phyloP scores from a whole-genome alignment of 768 basidiomycete species.

The Hortiboletus campestris region DNA sequence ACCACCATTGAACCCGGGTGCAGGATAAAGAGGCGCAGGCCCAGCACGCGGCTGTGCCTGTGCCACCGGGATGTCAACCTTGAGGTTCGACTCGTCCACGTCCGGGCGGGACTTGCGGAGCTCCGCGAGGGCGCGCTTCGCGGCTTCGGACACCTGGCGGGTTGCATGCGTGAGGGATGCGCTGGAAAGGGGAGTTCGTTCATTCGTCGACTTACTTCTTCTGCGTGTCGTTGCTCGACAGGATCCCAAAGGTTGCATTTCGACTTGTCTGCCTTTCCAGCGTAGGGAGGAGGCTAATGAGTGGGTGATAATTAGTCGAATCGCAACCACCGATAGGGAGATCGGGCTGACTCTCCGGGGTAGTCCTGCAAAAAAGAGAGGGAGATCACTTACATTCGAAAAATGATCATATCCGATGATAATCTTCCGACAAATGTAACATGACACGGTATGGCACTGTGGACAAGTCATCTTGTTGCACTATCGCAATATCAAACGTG shows the following conservation, averaged over 20 bases:
- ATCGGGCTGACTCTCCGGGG: neutral
- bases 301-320: conserved; percentile 6
- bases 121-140: conserved; percentile 62
- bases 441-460: conserved; percentile 69
- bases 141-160: conserved; percentile 63
- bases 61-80: conserved; percentile 57
- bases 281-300: conserved; percentile 23
- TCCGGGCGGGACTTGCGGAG: conserved; percentile 62
- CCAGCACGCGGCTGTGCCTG: neutral
- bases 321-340: neutral
- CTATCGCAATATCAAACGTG: conserved; percentile 33
- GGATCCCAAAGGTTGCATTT: conserved; percentile 72
- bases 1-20: neutral
- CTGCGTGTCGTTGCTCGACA: conserved; percentile 60
- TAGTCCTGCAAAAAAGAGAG: neutral
- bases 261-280: conserved; percentile 25
- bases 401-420: conserved; percentile 82
- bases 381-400: conserved; percentile 40
- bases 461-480: conserved; percentile 93
- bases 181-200: neutral
- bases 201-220: conserved; percentile 48
- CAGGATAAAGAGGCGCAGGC: neutral
- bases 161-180: neutral
- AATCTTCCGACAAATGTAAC: conserved; percentile 78
- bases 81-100: conserved; percentile 54